Base-by-base conservation (phyloP, 108 stramenopile genomes). In the Bacterosira constricta region DNA sequence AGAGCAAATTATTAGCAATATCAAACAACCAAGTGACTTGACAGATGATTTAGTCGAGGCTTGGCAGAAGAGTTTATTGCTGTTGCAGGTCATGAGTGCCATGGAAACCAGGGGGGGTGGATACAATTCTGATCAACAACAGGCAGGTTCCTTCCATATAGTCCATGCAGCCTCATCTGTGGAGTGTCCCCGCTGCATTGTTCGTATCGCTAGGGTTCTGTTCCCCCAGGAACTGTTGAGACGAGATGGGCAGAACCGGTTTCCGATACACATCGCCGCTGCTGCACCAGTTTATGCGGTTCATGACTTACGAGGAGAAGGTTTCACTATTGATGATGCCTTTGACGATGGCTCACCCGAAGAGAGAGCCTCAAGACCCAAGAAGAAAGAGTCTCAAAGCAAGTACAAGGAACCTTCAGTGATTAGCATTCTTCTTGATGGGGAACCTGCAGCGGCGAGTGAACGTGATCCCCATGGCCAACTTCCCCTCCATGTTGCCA, bases 271-370 rank as follows among this genome's bases (percentile, higher is more conserved):
- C 30, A 84, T 85, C 35, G 87, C 87, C 6, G 47, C 83, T 7
- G 41, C 32, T 10, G 62, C 87, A 25, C 87, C 87, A 18, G 77
- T 88, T 31, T 85, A 71, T 64, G 75, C 71, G 13, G 87, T 85
- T 20, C 82, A 83, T 53, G 87, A 88, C 53, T 66, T 88, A 54
- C 76, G 80, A 3, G 87, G 83, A 47, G 83, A 85, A 39, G 84
- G 84, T 3, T 88, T 77, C 30, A 59, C 58, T 41, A 39, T 85
- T 13, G 82, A 83, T n/a, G 77, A 78, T 32, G 79, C 60, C 4
- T 32, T 60, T 26, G 25, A 46, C 18, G 71, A 76, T 39, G 73
- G 83, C 71, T 69, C 53, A 34, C 74, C 25, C 59, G 44, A 55
- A 25, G 68, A 30, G 76, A 68, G 26, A 56, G 75, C 56, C 44